A percentile compares a stretch with the other conserved stretches of the same genome.
Evolutionary conservation across 495 filamentous ascomycete genomes (phyloP).

Genomic region (Aspergillus affinis): DNA sequence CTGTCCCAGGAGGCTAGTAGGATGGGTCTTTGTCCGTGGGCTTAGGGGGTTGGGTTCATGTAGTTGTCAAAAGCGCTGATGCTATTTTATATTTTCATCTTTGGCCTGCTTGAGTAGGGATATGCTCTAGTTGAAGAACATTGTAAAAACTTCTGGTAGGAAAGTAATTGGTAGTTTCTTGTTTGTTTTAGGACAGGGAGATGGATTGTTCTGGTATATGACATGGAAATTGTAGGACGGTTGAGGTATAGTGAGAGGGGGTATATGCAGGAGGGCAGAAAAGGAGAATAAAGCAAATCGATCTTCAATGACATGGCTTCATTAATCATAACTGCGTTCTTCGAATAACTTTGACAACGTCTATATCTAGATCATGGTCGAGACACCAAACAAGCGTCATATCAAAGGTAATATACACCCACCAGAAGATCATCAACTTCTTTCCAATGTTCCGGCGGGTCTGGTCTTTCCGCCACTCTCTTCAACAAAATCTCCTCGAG

Average conservation of each 20-base stretch:
- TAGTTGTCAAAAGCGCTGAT: conserved; percentile 9
- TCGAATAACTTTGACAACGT: no score
- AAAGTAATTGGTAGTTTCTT: no score
- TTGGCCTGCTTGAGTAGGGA: not conserved
- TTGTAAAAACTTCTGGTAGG: no score
- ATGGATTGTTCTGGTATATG: no score
- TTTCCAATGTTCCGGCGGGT: not conserved
- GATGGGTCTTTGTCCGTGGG: not conserved
- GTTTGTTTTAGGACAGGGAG: no score
- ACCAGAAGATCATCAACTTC: conserved; percentile 2
- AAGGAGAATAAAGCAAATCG: not conserved
- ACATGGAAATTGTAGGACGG: no score
- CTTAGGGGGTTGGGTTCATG: not conserved
- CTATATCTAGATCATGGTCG: no score
- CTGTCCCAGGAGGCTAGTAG: not conserved
- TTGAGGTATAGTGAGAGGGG: no score
- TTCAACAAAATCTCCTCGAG: conserved; percentile 26
- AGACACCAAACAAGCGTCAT: not conserved
- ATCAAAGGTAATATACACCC: conserved; percentile 20
- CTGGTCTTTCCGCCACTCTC: conserved; percentile 9
- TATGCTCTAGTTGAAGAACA: no score
- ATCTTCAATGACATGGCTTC: not conserved
- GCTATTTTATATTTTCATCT: not conserved
- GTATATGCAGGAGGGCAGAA: no score
- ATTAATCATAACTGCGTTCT: no score